These are phyloP conservation scores for Xylariales sp. DNA, from an alignment of 2,329 filamentous ascomycete genomes.

Conservation along the genomic window DNA sequence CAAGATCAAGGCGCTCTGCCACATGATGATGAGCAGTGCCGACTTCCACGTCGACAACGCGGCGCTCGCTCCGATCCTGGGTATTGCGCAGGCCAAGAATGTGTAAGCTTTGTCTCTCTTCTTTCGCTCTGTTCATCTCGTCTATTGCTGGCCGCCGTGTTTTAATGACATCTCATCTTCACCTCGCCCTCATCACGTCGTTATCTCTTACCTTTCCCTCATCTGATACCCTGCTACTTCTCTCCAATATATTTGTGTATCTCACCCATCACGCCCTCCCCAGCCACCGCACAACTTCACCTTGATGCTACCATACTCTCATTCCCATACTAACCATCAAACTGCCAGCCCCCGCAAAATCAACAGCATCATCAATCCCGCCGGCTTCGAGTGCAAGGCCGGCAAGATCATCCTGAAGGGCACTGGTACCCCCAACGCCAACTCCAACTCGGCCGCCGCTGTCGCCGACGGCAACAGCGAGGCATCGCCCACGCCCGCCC, in stretches of 20 bases:
- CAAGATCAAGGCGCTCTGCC: constrained; percentile 3
- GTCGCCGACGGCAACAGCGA: too few relatives aligned
- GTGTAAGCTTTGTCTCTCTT: constrained; percentile 7
- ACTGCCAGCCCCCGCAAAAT: constrained; percentile 9
- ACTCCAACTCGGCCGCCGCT: neutral
- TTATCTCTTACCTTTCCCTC: neutral
- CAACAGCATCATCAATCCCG: constrained; percentile 6
- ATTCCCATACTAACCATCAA: too few relatives aligned
- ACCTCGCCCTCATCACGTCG: too few relatives aligned
- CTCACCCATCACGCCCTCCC: too few relatives aligned
- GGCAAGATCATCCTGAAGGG: constrained; percentile 8
- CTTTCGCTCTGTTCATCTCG: too few relatives aligned
- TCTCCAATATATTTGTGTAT: too few relatives aligned
- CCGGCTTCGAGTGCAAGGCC: constrained; percentile 9
- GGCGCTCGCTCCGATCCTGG: neutral
- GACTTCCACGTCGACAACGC: constrained; percentile 3
- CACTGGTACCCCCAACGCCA: neutral
- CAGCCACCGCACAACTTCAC: too few relatives aligned
- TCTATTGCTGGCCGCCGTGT: too few relatives aligned
- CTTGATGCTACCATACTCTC: too few relatives aligned
- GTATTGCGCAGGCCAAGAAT: constrained; percentile 7
- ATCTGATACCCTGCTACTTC: neutral
- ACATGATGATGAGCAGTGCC: constrained; percentile 8
- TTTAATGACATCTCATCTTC: too few relatives aligned
- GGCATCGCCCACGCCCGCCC: neutral